A percentile compares a stretch with the other conserved stretches of the same genome.
Conservation (phyloP, 176 grass and related monocot genomes). For the Cymbopogon citratus region DNA sequence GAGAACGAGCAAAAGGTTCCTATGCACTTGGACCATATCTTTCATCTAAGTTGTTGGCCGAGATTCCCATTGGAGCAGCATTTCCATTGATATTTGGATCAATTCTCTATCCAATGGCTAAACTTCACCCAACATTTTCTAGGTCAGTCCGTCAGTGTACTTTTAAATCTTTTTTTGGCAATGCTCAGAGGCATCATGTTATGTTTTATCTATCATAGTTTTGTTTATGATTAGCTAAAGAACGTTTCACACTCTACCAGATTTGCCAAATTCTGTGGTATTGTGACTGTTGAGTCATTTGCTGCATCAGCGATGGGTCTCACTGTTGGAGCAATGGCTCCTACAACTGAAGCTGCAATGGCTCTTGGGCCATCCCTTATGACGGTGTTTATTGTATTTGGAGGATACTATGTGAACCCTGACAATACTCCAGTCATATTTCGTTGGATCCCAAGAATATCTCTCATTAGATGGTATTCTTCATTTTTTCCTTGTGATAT, state of each 20-base stretch:
- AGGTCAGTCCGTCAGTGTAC: constrained; percentile 60
- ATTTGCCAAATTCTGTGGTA: constrained; percentile 92
- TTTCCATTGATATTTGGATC: constrained; percentile 91
- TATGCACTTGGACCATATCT: constrained; percentile 86
- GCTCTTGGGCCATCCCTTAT: constrained; percentile 96
- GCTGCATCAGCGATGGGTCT: constrained; percentile 92
- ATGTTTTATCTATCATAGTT: neutral
- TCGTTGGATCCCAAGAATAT: constrained; percentile 82
- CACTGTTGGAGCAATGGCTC: constrained; percentile 89
- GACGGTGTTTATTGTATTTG: constrained; percentile 97
- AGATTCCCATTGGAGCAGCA: constrained; percentile 81
- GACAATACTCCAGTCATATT: constrained; percentile 85
- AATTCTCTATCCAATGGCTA: constrained; percentile 97
- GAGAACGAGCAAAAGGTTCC: constrained; percentile 85
- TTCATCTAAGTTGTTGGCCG: constrained; percentile 85
- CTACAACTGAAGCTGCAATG: constrained; percentile 91
- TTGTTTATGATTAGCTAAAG: neutral
- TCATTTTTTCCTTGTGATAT: constrained; percentile 4
- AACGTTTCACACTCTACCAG: constrained; percentile 27
- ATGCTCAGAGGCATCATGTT: constrained; percentile 3
- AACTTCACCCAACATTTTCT: constrained; percentile 71
- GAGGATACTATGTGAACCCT: constrained; percentile 92
- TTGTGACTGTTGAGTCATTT: constrained; percentile 91
- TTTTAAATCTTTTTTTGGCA: neutral
- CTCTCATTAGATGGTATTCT: constrained; percentile 91